Evolutionary conservation across 1,284 basidiomycete species (phyloP).

Genomic region (Xerocomus nothofagi): DNA sequence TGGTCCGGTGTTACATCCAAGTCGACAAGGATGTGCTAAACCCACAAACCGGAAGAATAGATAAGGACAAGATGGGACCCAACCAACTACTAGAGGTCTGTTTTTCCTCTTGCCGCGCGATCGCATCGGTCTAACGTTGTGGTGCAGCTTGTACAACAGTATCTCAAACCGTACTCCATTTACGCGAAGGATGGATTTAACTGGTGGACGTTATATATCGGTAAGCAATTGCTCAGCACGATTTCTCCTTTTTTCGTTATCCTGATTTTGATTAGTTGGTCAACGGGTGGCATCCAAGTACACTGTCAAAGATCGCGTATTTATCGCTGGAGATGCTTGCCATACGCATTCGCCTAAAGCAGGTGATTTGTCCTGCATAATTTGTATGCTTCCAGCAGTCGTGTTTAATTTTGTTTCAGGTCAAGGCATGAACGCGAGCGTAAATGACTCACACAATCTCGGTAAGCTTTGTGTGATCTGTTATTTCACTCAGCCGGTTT

Average conservation of each 20-base stretch:
- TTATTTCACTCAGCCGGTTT: not conserved
- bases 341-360: constrained; percentile 57
- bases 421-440: constrained; percentile 71
- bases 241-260: not conserved
- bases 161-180: constrained; percentile 47
- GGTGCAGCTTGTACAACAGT: constrained; percentile 24
- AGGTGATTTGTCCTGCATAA: constrained; percentile 25
- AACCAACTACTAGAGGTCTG: constrained; percentile 41
- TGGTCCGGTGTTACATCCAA: constrained; percentile 50
- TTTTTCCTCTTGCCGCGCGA: not conserved
- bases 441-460: constrained; percentile 51
- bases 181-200: constrained; percentile 42
- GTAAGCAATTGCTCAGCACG: constrained; percentile 14
- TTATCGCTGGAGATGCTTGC: constrained; percentile 48
- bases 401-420: constrained; percentile 34
- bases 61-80: constrained; percentile 44
- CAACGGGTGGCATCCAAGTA: constrained; percentile 48
- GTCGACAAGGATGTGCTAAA: constrained; percentile 39
- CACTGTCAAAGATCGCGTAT: constrained; percentile 43
- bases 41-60: constrained; percentile 37
- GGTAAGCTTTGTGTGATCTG: constrained; percentile 10
- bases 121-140: not conserved
- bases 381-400: not conserved
- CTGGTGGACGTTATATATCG: constrained; percentile 49
- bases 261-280: constrained; percentile 33